Base-by-base conservation (phyloP, 2,329 filamentous ascomycete species). In the Alternaria atra region DNA sequence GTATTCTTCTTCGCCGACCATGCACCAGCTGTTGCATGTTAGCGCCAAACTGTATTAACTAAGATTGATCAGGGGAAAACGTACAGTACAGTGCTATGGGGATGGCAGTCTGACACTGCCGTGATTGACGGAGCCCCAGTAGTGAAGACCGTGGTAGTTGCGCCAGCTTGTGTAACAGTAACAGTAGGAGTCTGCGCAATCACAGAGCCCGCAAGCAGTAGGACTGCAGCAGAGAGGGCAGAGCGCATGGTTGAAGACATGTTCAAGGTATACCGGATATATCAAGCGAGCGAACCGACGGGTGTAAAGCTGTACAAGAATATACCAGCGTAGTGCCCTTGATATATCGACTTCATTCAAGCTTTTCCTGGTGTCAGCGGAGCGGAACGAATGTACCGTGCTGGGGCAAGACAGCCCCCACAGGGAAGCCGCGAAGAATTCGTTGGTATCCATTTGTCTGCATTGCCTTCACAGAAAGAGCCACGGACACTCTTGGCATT, bases 91-190 rank as follows among this genome's bases (percentile, higher is more conserved):
- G 75, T 77, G 8, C 75, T 81, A 64, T 86, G 84, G n/a, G 73
- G 71, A 69, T 86, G 84, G 58, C 86, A 88, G 1, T 76, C 81
- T 3, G 85, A 86, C 1, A 87, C 76, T 1, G 84, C 83, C 1
- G 84, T 83, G 9, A 79, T 72, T 1, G 70, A 51, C 4, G 73
- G 69, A 6, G 47, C 55, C 2, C 68, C 55, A 29, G 59, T 57
- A n/a, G 53, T 48, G 8, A 35, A 40, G 7, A 32, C 40, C 6
- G 58, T 52, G 6, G 58, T 47, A 17, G 58, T 56, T 27, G 39
- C 46, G 17, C 35, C 53, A 42, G 46, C n/a, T 13, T 52, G 63
- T 5, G 61, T 53, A 12, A 56, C 43, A 9, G 62, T 56, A 9
- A 61, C 39, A 7, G 65, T 61, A 6, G 55, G 51, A 2, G 60